These are phyloP conservation scores for Yamadazyma philogaea DNA, from an alignment of 805 yeast genomes.

Conservation along the genomic window DNA sequence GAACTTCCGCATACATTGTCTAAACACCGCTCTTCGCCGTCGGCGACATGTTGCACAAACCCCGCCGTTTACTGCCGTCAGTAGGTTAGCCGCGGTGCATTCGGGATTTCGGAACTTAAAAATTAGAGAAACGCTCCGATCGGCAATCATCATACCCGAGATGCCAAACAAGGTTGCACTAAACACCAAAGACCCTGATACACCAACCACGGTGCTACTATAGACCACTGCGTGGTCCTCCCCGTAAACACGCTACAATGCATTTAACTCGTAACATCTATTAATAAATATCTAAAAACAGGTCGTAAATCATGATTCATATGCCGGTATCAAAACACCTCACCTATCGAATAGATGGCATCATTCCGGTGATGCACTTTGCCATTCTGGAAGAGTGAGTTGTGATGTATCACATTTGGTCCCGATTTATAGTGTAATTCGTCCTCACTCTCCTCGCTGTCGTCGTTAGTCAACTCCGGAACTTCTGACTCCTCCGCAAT, in stretches of 20 bases:
- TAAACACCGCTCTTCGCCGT: too few species aligned
- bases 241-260: too few species aligned
- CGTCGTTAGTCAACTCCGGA: conserved; percentile 12
- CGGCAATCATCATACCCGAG: too few species aligned
- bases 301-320: conserved; percentile 1
- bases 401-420: conserved; percentile 9
- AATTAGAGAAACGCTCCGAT: too few species aligned
- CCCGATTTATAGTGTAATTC: conserved; percentile 4
- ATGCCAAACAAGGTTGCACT: too few species aligned
- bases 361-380: conserved; percentile 23
- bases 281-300: conserved; percentile 5
- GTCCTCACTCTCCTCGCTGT: conserved; percentile 9
- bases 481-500: conserved; percentile 13
- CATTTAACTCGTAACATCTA: neutral
- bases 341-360: conserved; percentile 39
- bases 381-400: conserved; percentile 7
- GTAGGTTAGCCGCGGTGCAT: too few species aligned
- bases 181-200: too few species aligned
- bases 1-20: too few species aligned
- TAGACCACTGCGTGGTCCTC: too few species aligned
- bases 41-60: too few species aligned
- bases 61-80: too few species aligned
- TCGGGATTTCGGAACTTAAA: too few species aligned
- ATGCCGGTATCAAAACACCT: conserved; percentile 27
- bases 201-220: neutral